Conservation (phyloP, 2,329 filamentous ascomycete genomes). For the Fusarium tupiense region DNA sequence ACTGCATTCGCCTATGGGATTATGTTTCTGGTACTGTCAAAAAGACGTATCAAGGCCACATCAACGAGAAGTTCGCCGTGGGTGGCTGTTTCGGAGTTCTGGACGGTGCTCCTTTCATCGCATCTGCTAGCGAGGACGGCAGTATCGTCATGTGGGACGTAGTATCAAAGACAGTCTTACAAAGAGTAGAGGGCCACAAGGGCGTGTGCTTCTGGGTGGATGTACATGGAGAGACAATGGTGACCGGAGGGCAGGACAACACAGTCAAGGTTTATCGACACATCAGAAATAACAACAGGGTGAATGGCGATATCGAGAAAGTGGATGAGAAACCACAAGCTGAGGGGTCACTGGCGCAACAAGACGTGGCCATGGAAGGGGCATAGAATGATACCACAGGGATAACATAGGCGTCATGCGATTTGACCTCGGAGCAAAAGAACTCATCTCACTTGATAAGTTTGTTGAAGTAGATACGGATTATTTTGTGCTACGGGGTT, state of each 20-base stretch:
- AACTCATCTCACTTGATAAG: no score
- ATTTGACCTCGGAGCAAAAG: no score
- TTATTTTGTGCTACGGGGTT: no score
- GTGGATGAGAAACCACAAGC: constrained; percentile 61
- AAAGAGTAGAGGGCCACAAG: constrained; percentile 65
- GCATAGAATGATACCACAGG: background rate
- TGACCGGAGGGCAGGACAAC: constrained; percentile 65
- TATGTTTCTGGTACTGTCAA: constrained; percentile 91
- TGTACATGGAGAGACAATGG: constrained; percentile 64
- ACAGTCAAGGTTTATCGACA: constrained; percentile 61
- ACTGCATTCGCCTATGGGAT: constrained; percentile 91
- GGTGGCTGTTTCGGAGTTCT: constrained; percentile 80
- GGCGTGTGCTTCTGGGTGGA: constrained; percentile 75
- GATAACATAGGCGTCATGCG: no score
- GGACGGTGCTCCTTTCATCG: constrained; percentile 68
- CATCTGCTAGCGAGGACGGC: constrained; percentile 88
- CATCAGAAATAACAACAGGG: constrained; percentile 17
- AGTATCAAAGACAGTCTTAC: constrained; percentile 82
- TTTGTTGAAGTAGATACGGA: no score
- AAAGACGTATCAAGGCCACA: constrained; percentile 96
- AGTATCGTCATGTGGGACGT: constrained; percentile 91
- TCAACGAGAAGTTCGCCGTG: constrained; percentile 86
- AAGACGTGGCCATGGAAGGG: constrained; percentile 53
- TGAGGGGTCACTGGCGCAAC: constrained; percentile 56
- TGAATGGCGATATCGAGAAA: constrained; percentile 29